Evolutionary conservation across 1,284 basidiomycete genomes (phyloP).

Genomic region (Ceratobasidium papillatum): DNA sequence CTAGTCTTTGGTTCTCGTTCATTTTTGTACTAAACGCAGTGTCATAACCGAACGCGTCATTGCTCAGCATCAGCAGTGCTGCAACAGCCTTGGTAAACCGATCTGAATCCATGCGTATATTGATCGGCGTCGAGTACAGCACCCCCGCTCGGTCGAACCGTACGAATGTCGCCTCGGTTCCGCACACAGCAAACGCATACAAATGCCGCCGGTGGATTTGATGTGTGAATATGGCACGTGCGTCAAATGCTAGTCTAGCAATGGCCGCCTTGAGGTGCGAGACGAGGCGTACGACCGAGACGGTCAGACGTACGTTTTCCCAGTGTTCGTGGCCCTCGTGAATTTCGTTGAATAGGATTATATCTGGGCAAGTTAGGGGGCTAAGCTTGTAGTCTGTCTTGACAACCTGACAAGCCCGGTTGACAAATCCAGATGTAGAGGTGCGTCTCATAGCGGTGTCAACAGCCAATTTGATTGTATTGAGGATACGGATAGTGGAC

Average conservation of each 20-base stretch:
- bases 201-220: slow-evolving; percentile 17
- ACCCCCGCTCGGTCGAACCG: slow-evolving; percentile 29
- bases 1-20: neutral
- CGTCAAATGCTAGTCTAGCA: neutral
- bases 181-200: slow-evolving; percentile 5
- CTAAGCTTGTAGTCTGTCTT: neutral
- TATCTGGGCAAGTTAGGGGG: neutral
- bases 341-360: slow-evolving; percentile 1
- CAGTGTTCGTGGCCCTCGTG: neutral
- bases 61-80: slow-evolving; percentile 9
- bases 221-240: neutral
- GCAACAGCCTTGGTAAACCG: slow-evolving; percentile 21
- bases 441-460: neutral
- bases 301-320: slow-evolving; percentile 6
- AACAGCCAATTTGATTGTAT: neutral
- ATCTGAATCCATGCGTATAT: neutral
- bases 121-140: slow-evolving; percentile 9
- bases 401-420: neutral
- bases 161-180: slow-evolving; percentile 14
- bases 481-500: neutral
- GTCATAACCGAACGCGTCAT: slow-evolving; percentile 19
- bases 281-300: neutral
- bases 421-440: neutral
- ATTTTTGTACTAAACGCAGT: neutral
- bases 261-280: slow-evolving; percentile 12